Evolutionary conservation across 208 protist species (phyloP).

Genomic region (Trypanosoma platydactyli): DNA sequence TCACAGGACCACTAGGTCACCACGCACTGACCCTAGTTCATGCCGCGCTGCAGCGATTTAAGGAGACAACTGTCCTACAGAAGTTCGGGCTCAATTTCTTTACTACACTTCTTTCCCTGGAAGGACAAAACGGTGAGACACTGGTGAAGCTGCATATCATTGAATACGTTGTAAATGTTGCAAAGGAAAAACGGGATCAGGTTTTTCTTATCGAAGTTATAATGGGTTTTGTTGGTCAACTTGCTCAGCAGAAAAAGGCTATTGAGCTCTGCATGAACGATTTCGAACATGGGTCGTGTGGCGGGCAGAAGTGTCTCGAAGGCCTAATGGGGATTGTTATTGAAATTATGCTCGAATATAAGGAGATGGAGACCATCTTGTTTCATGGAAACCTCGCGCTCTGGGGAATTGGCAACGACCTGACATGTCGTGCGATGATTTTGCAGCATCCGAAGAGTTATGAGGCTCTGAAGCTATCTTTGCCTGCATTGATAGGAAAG

Average conservation of each 20-base stretch:
- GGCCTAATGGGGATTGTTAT: constrained; percentile 69
- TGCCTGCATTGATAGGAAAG: constrained; percentile 50
- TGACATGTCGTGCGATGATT: constrained; percentile 59
- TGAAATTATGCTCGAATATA: constrained; percentile 76
- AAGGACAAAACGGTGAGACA: constrained; percentile 44
- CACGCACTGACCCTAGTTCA: constrained; percentile 50
- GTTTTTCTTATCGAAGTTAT: constrained; percentile 86
- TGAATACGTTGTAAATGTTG: constrained; percentile 57
- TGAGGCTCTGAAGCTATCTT: constrained; percentile 66
- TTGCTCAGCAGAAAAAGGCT: constrained; percentile 55
- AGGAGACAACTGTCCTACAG: constrained; percentile 65
- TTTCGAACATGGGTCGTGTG: constrained; percentile 21
- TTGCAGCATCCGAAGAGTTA: constrained; percentile 64
- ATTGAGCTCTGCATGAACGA: constrained; percentile 34
- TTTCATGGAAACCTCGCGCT: constrained; percentile 70
- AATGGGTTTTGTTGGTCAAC: constrained; percentile 60
- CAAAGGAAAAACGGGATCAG: constrained; percentile 56
- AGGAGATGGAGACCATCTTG: constrained; percentile 68
- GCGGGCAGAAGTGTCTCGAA: constrained; percentile 33
- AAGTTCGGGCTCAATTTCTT: constrained; percentile 86
- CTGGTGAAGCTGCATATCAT: constrained; percentile 54
- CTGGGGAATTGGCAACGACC: constrained; percentile 84
- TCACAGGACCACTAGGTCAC: constrained; percentile 37
- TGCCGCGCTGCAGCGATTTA: constrained; percentile 50
- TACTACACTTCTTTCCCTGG: constrained; percentile 48